These are phyloP conservation scores for Prunus yedoensis DNA, from an alignment of 331 rosid species.

Conservation along the genomic window DNA sequence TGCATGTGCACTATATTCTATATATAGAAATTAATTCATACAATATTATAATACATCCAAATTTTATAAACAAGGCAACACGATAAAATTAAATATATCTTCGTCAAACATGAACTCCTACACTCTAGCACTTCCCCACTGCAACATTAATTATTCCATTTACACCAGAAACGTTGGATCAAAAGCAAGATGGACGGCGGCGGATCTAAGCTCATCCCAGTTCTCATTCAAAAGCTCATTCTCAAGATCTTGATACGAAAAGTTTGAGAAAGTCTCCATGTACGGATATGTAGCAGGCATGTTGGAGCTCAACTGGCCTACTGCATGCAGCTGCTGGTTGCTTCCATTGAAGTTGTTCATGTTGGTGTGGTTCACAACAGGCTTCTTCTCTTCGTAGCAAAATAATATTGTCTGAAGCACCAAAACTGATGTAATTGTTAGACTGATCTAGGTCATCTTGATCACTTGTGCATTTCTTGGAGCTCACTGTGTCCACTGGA, in stretches of 20 bases:
- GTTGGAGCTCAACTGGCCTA: constrained; percentile 29
- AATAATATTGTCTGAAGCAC: constrained; percentile 21
- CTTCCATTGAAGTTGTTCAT: background rate
- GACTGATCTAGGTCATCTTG: background rate
- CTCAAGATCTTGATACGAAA: constrained; percentile 25
- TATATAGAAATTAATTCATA: no score
- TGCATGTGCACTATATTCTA: background rate
- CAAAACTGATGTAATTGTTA: constrained; percentile 41
- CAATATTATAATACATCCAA: no score
- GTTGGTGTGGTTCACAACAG: constrained; percentile 5
- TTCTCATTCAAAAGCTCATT: constrained; percentile 46
- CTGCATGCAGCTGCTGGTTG: constrained; percentile 12
- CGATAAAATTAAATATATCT: no score
- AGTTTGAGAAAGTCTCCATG: constrained; percentile 32
- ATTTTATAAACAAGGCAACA: no score
- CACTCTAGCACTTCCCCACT: background rate
- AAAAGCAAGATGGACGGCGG: constrained; percentile 49
- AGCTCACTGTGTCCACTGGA: constrained; percentile 14
- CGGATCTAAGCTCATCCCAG: constrained; percentile 92
- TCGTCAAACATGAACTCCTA: background rate
- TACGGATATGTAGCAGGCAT: constrained; percentile 21
- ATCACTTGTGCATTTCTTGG: constrained; percentile 13
- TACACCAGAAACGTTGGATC: constrained; percentile 36
- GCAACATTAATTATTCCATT: background rate
- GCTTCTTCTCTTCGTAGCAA: constrained; percentile 36